phyloP scores from a whole-genome alignment of 2,329 filamentous ascomycete genomes.

The Diaporthe destruens region DNA sequence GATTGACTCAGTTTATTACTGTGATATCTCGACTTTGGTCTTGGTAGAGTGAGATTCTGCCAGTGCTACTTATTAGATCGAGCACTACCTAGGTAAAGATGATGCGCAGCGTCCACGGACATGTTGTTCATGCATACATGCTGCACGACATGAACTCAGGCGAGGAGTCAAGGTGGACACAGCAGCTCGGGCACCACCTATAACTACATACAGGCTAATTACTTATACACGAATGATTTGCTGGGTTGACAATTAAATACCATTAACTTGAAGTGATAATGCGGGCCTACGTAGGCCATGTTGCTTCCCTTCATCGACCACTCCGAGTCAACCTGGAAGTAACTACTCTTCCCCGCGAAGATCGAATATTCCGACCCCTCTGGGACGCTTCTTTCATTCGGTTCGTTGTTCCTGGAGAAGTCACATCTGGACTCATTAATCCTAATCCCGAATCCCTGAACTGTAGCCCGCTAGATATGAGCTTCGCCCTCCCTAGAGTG shows the following conservation, averaged over 20 bases:
- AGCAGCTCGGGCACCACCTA: too few species aligned
- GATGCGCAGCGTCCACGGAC: too few species aligned
- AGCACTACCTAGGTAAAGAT: too few species aligned
- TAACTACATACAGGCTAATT: too few species aligned
- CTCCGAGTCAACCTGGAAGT: not conserved
- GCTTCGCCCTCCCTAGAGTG: not conserved
- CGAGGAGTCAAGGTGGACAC: too few species aligned
- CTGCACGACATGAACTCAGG: too few species aligned
- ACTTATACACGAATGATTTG: not conserved
- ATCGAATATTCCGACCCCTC: not conserved
- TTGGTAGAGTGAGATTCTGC: too few species aligned
- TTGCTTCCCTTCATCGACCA: not conserved
- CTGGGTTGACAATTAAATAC: too few species aligned
- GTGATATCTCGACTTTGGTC: too few species aligned
- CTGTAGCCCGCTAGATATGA: not conserved
- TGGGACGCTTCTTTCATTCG: not conserved
- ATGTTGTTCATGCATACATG: too few species aligned
- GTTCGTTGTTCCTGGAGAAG: not conserved
- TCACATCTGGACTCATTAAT: not conserved
- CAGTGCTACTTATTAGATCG: too few species aligned
- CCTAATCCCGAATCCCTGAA: slow-evolving; percentile 11
- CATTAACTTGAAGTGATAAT: not conserved
- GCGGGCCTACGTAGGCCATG: not conserved
- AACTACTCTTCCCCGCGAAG: not conserved
- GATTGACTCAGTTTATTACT: too few species aligned